Percentiles rank a stretch among this genome's conserved stretches.
Evolutionary conservation across 2,329 filamentous ascomycete species (phyloP).

Genomic region (Lecanicillium sp.): DNA sequence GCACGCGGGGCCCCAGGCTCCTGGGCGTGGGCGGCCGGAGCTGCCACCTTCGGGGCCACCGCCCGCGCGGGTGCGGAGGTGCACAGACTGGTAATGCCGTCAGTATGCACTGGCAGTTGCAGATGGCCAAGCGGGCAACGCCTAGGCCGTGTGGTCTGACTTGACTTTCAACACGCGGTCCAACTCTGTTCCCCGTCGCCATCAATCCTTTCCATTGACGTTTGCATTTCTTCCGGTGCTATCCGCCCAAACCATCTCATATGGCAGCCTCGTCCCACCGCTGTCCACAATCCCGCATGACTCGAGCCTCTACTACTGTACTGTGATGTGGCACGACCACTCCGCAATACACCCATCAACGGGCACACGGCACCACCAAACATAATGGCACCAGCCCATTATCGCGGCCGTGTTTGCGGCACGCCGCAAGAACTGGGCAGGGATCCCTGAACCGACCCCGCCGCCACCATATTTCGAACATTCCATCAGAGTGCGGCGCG

Average conservation of each 20-base stretch:
- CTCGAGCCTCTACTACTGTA: neutral
- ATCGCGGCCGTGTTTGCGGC: neutral
- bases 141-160: no score
- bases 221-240: no score
- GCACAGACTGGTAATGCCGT: no score
- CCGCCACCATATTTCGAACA: neutral
- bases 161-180: neutral
- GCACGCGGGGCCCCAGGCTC: neutral
- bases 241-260: no score
- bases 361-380: no score
- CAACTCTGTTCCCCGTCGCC: neutral
- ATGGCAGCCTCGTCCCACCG: neutral
- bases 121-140: no score
- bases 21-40: neutral
- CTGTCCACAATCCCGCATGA: neutral
- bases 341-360: neutral
- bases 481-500: neutral
- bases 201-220: neutral
- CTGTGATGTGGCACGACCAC: neutral
- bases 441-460: neutral
- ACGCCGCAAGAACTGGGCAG: neutral
- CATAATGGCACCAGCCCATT: no score
- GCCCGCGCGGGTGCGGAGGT: no score
- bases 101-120: neutral
- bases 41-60: neutral